Percentiles rank a stretch among this genome's conserved stretches.
These are phyloP conservation scores for Penicillium sp. DNA, from an alignment of 2,329 filamentous ascomycete genomes.

Conservation along the genomic window DNA sequence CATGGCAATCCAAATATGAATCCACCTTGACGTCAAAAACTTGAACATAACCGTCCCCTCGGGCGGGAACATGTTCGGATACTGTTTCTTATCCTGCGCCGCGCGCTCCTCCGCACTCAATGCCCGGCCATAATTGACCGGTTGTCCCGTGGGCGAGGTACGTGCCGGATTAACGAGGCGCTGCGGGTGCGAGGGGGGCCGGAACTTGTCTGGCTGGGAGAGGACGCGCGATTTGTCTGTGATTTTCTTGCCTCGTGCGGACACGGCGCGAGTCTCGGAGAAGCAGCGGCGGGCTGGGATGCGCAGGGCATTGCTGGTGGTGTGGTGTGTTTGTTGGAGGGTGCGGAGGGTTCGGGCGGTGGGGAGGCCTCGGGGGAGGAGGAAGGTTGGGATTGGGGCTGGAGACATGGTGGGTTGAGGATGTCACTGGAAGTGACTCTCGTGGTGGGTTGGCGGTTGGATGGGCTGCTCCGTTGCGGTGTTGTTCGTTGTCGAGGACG, in stretches of 20 bases:
- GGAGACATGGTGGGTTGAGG: slow-evolving; percentile 11
- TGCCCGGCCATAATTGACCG: slow-evolving; percentile 73
- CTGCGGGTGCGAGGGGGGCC: slow-evolving; percentile 84
- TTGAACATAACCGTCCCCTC: slow-evolving; percentile 79
- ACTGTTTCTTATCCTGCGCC: slow-evolving; percentile 69
- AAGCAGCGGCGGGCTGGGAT: slow-evolving; percentile 27
- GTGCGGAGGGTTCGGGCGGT: slow-evolving; percentile 33
- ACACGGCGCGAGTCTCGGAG: slow-evolving; percentile 20
- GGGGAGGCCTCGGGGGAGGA: slow-evolving; percentile 61
- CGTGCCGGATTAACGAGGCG: slow-evolving; percentile 53
- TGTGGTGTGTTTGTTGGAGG: slow-evolving; percentile 20
- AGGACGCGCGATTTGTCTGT: slow-evolving; percentile 67
- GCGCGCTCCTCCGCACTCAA: slow-evolving; percentile 66
- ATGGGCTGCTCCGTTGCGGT: background rate
- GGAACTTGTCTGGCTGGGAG: slow-evolving; percentile 85
- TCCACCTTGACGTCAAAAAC: slow-evolving; percentile 73
- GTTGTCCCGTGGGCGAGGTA: slow-evolving; percentile 36
- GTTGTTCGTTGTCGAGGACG: background rate
- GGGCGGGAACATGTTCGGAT: slow-evolving; percentile 87
- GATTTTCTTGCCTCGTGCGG: slow-evolving; percentile 13
- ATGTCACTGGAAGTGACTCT: background rate
- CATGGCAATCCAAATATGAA: slow-evolving; percentile 83
- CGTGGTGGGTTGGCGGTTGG: background rate
- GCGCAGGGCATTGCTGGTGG: slow-evolving; percentile 8
- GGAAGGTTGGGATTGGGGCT: slow-evolving; percentile 61